Evolutionary conservation across 2,329 filamentous ascomycete genomes (phyloP).

Genomic region (Sporothrix brunneoviolacea): DNA sequence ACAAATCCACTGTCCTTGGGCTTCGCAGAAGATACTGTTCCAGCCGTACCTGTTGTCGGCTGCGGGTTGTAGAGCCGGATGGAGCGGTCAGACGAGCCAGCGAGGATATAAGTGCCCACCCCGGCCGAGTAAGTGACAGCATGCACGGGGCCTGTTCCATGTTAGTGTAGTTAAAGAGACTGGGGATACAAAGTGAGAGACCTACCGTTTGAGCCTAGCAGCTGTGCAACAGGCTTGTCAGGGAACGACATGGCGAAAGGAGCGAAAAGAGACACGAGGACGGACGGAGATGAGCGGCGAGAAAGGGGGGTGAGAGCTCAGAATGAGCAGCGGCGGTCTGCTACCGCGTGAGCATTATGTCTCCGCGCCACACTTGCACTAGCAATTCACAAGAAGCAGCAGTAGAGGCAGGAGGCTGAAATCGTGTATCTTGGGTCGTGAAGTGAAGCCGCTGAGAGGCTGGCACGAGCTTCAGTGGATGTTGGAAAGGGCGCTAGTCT

Average conservation of each 20-base stretch:
- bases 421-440: no score
- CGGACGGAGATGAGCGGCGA: not conserved
- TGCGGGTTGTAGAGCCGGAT: slow-evolving; percentile 81
- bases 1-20: slow-evolving; percentile 7
- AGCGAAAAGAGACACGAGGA: not conserved
- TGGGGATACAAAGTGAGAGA: slow-evolving; percentile 10
- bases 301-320: not conserved
- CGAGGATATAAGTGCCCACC: slow-evolving; percentile 71
- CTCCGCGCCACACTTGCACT: not conserved
- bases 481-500: no score
- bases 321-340: not conserved
- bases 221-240: slow-evolving; percentile 45
- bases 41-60: slow-evolving; percentile 31
- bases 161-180: not conserved
- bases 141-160: slow-evolving; percentile 58
- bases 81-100: slow-evolving; percentile 76
- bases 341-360: slow-evolving; percentile 3
- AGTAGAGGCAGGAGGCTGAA: no score
- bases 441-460: no score
- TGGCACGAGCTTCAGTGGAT: no score
- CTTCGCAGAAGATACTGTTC: not conserved
- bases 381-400: no score
- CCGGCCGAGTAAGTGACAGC: slow-evolving; percentile 66
- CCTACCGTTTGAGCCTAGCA: slow-evolving; percentile 53
- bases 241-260: slow-evolving; percentile 36